These are phyloP conservation scores for Purpureocillium takamizusanense DNA, from an alignment of 2,329 filamentous ascomycete genomes.

Conservation along the genomic window DNA sequence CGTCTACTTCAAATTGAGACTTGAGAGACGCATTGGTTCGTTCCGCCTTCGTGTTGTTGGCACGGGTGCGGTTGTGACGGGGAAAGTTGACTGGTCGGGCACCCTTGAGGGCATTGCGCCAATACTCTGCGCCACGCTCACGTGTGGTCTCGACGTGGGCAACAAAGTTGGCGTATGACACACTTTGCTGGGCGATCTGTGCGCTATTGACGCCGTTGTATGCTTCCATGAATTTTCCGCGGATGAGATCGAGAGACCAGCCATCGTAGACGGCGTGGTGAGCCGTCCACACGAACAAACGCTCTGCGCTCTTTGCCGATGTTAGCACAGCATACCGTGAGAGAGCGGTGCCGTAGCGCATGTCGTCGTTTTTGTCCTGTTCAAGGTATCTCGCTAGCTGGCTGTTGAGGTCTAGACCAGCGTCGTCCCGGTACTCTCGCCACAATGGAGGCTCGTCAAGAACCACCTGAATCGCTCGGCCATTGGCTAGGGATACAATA, in stretches of 20 bases:
- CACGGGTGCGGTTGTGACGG: not conserved
- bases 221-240: not conserved
- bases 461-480: constrained; percentile 2
- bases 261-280: constrained; percentile 2
- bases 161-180: not conserved
- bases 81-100: not conserved
- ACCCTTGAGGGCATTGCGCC: not conserved
- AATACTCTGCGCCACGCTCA: not conserved
- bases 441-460: not conserved
- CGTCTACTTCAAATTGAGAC: constrained; percentile 3
- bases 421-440: not conserved
- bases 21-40: not conserved
- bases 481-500: constrained; percentile 1
- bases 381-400: not conserved
- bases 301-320: not conserved
- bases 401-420: not conserved
- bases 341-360: constrained; percentile 1
- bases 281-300: not conserved
- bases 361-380: not conserved
- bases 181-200: not conserved
- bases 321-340: constrained; percentile 2
- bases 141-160: not conserved
- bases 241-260: constrained; percentile 1
- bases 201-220: not conserved
- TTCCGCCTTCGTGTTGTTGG: not conserved